A percentile compares a stretch with the other conserved stretches of the same genome.
Conservation (phyloP, 257 asterid genomes). For the Solanum virginianum region DNA sequence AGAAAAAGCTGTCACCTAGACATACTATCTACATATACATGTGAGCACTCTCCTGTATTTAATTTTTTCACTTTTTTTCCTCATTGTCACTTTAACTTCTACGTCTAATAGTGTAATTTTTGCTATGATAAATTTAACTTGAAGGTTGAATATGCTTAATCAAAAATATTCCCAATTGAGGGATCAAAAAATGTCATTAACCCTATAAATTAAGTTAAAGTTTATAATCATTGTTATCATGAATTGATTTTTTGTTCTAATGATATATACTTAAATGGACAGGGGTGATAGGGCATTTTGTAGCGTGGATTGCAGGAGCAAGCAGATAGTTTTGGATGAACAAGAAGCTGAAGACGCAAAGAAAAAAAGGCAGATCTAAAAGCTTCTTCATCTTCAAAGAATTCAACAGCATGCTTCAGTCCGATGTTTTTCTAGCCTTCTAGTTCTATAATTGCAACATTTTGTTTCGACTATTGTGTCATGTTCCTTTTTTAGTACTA, state of each 20-base stretch:
- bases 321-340: slow-evolving; percentile 80
- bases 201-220: background rate
- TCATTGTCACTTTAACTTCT: background rate
- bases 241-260: background rate
- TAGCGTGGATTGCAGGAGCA: slow-evolving; percentile 75
- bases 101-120: background rate
- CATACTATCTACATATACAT: slow-evolving; percentile 89
- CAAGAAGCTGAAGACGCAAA: slow-evolving; percentile 16
- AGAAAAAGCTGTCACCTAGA: slow-evolving; percentile 40
- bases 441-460: background rate
- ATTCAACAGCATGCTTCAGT: slow-evolving; percentile 16
- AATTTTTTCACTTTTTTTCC: background rate
- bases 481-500: background rate
- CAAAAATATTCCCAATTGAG: background rate
- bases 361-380: slow-evolving; percentile 1
- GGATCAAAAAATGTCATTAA: background rate
- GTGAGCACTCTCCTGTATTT: slow-evolving; percentile 22
- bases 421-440: slow-evolving; percentile 17
- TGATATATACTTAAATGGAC: background rate
- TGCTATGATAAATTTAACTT: background rate
- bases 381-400: slow-evolving; percentile 3
- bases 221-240: background rate
- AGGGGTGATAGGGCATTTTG: slow-evolving; percentile 81
- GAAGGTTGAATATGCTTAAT: background rate
- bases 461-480: background rate